Evolutionary conservation across 768 basidiomycete species (phyloP), one percentile per base, ranked within the genome.

Genomic region (Scleroderma bovista): DNA sequence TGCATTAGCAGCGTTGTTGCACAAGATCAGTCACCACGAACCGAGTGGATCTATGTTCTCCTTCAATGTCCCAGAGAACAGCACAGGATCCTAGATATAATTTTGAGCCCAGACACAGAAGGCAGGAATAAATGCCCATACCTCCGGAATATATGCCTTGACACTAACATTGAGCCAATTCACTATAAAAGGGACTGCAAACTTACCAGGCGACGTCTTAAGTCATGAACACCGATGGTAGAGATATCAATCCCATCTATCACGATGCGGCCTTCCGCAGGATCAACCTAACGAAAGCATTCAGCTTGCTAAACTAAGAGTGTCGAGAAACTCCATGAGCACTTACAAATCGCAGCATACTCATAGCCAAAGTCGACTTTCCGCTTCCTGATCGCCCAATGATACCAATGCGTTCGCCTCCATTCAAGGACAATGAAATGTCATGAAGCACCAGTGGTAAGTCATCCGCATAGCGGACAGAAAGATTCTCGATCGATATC

Each of bases 231-330:
- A 12, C 92, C 91, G 49, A 96, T 93, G 3, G 72, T 83, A 1
- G 84, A 84, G 46, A 93, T 90, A 60, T 94, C 92, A 51, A 94
- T 84, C 5, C 91, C 93, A 53, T 93, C 93, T 17, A 95, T 83
- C 41, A 88, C 26, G 45, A 96, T 92, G 20, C 75, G 75, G 0
- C 93, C 93, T 15, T 70, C 71, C 3, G 75, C 69, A 1, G 93
- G 90, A 60, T 95, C 92, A 16, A 84, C 80, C 81, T 84, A 50
- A 23, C 40, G 31, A 16, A 47, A 11, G 12, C 19, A 33, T 16
- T 13, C 17, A 22, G 12, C 26, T 34, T 42, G 8, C 16, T 7
- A 26, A 42, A 6, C 33, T 20, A 29, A 5, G 26, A 29, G 26
- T 4, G 26, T 29, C 20, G 38, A 19, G 17, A 20, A 37, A 26